These are phyloP conservation scores for Candida piceae DNA, from an alignment of 805 yeast genomes.

Conservation along the genomic window DNA sequence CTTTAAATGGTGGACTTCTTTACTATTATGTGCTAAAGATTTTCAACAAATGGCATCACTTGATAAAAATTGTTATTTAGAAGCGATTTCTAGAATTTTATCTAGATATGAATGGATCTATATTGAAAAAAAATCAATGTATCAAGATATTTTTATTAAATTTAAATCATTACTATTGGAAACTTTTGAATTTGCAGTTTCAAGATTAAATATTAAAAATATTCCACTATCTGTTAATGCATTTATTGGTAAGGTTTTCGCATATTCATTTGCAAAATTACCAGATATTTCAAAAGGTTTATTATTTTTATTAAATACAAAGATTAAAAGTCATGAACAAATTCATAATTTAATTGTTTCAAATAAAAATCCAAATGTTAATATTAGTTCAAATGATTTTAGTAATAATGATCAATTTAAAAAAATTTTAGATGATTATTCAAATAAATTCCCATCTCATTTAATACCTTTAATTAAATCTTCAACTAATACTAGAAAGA, in stretches of 20 bases:
- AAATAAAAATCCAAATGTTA: slow-evolving; percentile 11
- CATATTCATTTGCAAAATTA: slow-evolving; percentile 52
- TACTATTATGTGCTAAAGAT: slow-evolving; percentile 31
- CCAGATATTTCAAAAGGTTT: slow-evolving; percentile 54
- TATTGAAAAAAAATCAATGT: slow-evolving; percentile 6
- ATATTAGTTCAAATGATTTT: slow-evolving; percentile 1
- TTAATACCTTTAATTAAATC: slow-evolving; percentile 20
- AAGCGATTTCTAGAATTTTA: slow-evolving; percentile 47
- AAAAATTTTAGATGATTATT: slow-evolving; percentile 7
- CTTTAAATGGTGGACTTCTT: slow-evolving; percentile 51
- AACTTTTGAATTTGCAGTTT: slow-evolving; percentile 50
- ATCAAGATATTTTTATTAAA: slow-evolving; percentile 19
- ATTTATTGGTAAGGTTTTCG: slow-evolving; percentile 66
- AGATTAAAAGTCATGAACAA: slow-evolving; percentile 38
- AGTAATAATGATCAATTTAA: slow-evolving; percentile 2
- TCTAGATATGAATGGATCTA: slow-evolving; percentile 43
- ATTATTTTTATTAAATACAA: slow-evolving; percentile 51
- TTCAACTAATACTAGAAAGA: slow-evolving; percentile 17
- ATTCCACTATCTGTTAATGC: slow-evolving; percentile 56
- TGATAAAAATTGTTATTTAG: slow-evolving; percentile 50
- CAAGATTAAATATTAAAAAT: slow-evolving; percentile 43
- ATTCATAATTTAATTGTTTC: slow-evolving; percentile 18
- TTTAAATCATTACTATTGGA: slow-evolving; percentile 37
- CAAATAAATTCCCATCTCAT: slow-evolving; percentile 20
- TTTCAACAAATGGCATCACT: slow-evolving; percentile 34